Percentiles rank a stretch among this genome's conserved stretches.
Evolutionary conservation across 225 moss, liverwort and hornwort genomes (phyloP).

Genomic region (Thuidium tamariscinum): DNA sequence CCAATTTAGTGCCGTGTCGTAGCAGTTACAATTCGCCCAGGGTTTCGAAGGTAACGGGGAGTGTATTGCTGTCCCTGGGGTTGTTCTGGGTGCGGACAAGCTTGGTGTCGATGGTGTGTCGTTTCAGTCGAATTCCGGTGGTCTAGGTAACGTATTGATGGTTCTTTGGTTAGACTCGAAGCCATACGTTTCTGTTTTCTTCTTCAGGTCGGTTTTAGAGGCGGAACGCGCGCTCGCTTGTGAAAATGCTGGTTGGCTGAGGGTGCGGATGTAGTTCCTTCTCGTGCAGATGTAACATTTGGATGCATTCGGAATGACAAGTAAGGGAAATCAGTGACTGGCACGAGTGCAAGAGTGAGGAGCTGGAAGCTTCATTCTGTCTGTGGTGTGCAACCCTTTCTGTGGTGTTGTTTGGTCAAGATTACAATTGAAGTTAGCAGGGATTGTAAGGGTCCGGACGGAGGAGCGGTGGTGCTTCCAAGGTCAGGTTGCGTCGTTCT

Average conservation of each 20-base stretch:
- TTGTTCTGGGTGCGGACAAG: neutral
- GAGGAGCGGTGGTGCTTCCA: neutral
- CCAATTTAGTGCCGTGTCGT: conserved; percentile 8
- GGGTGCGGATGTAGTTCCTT: neutral
- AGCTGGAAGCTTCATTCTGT: neutral
- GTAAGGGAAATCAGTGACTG: neutral
- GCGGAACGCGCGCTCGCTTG: neutral
- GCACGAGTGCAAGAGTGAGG: neutral
- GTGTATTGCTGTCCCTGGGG: neutral
- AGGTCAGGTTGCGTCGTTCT: neutral
- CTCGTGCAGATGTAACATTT: neutral
- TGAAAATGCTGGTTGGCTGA: neutral
- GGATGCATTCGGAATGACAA: neutral
- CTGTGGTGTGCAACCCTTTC: neutral
- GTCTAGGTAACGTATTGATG: neutral
- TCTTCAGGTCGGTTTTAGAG: neutral
- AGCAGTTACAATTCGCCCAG: conserved; percentile 2
- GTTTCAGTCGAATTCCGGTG: neutral
- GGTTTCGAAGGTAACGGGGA: conserved; percentile 7
- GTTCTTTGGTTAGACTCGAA: neutral
- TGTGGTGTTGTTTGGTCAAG: neutral
- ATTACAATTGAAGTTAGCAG: neutral
- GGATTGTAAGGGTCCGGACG: neutral
- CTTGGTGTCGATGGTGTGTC: neutral
- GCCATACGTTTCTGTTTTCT: neutral